Conservation (phyloP, 192 early-diverging fungal genomes). For the Podila minutissima region DNA sequence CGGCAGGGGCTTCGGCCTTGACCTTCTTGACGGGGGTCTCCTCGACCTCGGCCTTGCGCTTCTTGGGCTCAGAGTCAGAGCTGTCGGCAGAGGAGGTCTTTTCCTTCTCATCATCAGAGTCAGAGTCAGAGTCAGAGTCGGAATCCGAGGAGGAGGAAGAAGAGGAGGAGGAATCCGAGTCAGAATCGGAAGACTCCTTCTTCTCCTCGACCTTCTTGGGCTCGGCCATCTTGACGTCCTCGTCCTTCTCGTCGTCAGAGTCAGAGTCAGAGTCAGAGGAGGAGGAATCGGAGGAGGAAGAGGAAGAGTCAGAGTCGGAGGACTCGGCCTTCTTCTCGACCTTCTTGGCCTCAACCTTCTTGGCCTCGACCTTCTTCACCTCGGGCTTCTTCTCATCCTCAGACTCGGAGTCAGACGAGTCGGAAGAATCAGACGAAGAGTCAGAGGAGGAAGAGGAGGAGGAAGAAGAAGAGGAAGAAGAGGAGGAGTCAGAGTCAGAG, state of each 20-base stretch:
- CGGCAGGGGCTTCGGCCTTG: constrained; percentile 57
- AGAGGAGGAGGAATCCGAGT: constrained; percentile 22
- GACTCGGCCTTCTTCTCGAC: constrained; percentile 24
- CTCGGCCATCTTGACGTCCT: constrained; percentile 33
- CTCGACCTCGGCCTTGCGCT: constrained; percentile 61
- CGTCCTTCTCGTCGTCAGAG: constrained; percentile 54
- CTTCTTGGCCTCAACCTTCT: constrained; percentile 2
- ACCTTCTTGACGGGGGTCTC: constrained; percentile 60
- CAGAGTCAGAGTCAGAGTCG: constrained; percentile 33
- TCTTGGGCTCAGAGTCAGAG: constrained; percentile 57
- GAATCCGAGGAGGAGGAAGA: constrained; percentile 9
- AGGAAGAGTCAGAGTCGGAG: constrained; percentile 29
- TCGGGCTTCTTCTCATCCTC: constrained; percentile 37
- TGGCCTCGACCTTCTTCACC: constrained; percentile 25
- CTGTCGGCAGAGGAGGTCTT: constrained; percentile 20
- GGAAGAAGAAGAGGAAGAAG: constrained; percentile 50
- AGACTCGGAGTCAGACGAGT: constrained; percentile 55
- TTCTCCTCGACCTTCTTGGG: constrained; percentile 24
- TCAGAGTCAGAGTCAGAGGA: constrained; percentile 20
- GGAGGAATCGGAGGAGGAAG: constrained; percentile 29
- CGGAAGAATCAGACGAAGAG: constrained; percentile 25
- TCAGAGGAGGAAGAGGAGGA: constrained; percentile 35
- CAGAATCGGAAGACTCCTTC: constrained; percentile 21
- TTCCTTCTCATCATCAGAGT: constrained; percentile 58
- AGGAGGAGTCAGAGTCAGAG: constrained; percentile 39